phyloP scores from a whole-genome alignment of 306 rosid genomes.

The Astragalus glycyphyllos region DNA sequence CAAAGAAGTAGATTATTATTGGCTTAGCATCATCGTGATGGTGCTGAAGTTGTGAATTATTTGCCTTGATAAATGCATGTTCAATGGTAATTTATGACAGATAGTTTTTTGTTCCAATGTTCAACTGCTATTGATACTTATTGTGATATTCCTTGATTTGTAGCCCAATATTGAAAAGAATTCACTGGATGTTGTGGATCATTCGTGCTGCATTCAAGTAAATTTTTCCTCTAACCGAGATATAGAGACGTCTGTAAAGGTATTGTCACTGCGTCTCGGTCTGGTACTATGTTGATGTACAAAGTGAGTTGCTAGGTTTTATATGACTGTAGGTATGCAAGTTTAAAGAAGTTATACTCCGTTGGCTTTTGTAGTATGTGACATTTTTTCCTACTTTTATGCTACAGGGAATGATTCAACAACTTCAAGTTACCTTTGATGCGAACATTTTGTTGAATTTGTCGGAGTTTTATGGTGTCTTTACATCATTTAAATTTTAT shows the following conservation, averaged over 20 bases:
- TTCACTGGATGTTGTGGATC: constrained; percentile 46
- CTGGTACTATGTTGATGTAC: constrained; percentile 31
- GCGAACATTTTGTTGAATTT: constrained; percentile 50
- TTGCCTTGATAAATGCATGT: constrained; percentile 14
- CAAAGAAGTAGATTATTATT: not conserved
- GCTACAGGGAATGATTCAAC: constrained; percentile 72
- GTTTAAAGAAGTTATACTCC: constrained; percentile 28
- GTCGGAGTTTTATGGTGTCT: constrained; percentile 60
- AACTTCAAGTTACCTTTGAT: constrained; percentile 71
- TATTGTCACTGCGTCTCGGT: constrained; percentile 40
- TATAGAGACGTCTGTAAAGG: constrained; percentile 70
- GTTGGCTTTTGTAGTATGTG: constrained; percentile 9
- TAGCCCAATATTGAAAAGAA: constrained; percentile 57
- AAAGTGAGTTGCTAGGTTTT: constrained; percentile 36
- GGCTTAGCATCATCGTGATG: not conserved
- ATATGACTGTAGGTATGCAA: constrained; percentile 36
- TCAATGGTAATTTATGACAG: not conserved
- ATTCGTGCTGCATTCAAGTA: constrained; percentile 63
- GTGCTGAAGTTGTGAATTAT: not conserved
- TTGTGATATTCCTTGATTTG: constrained; percentile 45
- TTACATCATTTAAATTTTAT: constrained; percentile 67
- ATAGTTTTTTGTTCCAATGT: constrained; percentile 1
- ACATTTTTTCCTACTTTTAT: constrained; percentile 26
- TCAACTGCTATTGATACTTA: constrained; percentile 11
- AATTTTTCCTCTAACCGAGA: constrained; percentile 61